Percentiles rank a stretch among this genome's conserved stretches.
phyloP scores from a whole-genome alignment of 441 rosid species.

The Croton setiger region DNA sequence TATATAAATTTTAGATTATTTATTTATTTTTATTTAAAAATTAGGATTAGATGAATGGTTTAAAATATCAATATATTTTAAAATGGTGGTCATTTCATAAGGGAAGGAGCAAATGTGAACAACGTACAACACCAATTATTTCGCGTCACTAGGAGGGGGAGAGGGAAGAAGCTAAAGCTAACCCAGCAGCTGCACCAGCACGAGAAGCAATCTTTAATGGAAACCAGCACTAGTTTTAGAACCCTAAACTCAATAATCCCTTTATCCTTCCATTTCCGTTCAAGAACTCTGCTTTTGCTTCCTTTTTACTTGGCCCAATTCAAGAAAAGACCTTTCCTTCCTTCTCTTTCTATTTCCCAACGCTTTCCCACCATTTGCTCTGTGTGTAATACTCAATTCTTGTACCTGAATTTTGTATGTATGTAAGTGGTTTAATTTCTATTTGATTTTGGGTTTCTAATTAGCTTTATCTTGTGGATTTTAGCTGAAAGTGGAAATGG shows the following conservation, averaged over 20 bases:
- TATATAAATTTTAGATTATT: too few species aligned
- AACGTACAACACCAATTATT: too few species aligned
- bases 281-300: conserved; percentile 31
- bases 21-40: too few species aligned
- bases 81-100: neutral
- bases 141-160: neutral
- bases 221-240: conserved; percentile 29
- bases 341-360: conserved; percentile 26
- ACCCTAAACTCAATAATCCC: conserved; percentile 37
- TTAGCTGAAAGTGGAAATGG: conserved; percentile 47
- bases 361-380: conserved; percentile 36
- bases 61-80: too few species aligned
- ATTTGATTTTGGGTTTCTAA: conserved; percentile 2
- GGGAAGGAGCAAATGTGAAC: neutral
- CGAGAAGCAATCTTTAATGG: conserved; percentile 18
- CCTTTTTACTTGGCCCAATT: conserved; percentile 29
- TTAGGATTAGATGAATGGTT: too few species aligned
- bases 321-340: conserved; percentile 28
- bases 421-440: neutral
- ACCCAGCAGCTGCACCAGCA: neutral
- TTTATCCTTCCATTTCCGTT: conserved; percentile 28
- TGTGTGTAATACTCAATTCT: conserved; percentile 30
- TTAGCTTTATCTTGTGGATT: conserved; percentile 17
- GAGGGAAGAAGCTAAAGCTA: neutral
- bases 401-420: neutral